A percentile compares a stretch with the other conserved stretches of the same genome.
phyloP scores from a whole-genome alignment of 106 monocot species.

The Phalaenopsis aphrodite region DNA sequence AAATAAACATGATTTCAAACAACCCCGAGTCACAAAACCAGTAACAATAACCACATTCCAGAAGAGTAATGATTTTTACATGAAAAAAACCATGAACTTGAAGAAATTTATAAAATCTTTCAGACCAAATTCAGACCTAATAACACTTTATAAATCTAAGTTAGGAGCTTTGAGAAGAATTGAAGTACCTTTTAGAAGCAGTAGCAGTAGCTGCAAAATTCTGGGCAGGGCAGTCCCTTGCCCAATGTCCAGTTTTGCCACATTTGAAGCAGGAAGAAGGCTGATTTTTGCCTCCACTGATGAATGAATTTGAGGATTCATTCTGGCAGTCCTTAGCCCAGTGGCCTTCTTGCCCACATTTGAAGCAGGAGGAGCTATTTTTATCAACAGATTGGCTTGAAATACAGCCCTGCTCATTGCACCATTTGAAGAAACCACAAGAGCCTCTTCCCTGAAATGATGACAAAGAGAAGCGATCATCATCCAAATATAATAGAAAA shows the following conservation, averaged over 20 bases:
- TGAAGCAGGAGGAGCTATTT: slow-evolving; percentile 44
- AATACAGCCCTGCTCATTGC: slow-evolving; percentile 16
- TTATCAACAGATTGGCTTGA: slow-evolving; percentile 20
- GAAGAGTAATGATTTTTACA: too few species aligned
- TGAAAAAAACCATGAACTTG: too few species aligned
- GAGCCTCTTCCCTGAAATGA: slow-evolving; percentile 27
- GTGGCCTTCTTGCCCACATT: slow-evolving; percentile 50
- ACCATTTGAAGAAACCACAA: slow-evolving; percentile 58
- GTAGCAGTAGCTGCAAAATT: slow-evolving; percentile 5
- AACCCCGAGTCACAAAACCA: too few species aligned
- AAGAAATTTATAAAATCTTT: too few species aligned
- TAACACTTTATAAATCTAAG: too few species aligned
- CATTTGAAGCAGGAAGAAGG: slow-evolving; percentile 50
- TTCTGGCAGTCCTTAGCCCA: slow-evolving; percentile 55
- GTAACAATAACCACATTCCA: too few species aligned
- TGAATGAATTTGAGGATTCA: slow-evolving; percentile 12
- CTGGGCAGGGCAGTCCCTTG: slow-evolving; percentile 44
- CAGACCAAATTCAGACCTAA: too few species aligned
- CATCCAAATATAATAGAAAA: background rate
- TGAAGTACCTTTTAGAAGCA: slow-evolving; percentile 7
- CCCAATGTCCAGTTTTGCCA: slow-evolving; percentile 61
- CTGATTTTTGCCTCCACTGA: slow-evolving; percentile 4
- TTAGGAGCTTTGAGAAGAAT: slow-evolving; percentile 15
- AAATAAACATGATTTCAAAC: too few species aligned
- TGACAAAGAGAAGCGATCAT: slow-evolving; percentile 1